Evolutionary conservation across 306 rosid genomes (phyloP).

Genomic region (Astragalus glycyphyllos): DNA sequence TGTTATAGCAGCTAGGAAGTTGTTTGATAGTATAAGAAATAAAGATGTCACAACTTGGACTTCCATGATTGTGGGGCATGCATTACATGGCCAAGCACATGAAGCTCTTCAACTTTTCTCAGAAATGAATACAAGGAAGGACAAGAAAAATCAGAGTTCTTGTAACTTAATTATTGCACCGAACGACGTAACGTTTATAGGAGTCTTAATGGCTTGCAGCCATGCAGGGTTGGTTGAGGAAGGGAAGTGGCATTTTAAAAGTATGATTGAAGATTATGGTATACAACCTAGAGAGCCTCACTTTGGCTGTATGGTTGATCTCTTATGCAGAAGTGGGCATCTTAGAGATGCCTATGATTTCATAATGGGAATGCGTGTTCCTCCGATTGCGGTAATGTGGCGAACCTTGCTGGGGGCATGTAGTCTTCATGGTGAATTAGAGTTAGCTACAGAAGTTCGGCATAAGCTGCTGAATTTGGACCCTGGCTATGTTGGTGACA

Average conservation of each 20-base stretch:
- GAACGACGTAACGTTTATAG: conserved; percentile 64
- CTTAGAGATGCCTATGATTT: conserved; percentile 60
- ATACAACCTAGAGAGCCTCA: conserved; percentile 62
- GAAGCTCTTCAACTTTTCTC: conserved; percentile 50
- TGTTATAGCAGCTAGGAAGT: conserved; percentile 50
- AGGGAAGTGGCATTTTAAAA: conserved; percentile 62
- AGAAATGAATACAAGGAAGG: conserved; percentile 30
- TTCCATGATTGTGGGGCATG: conserved; percentile 72
- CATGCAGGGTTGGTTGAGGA: conserved; percentile 70
- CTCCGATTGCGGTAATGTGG: conserved; percentile 58
- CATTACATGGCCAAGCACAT: conserved; percentile 58
- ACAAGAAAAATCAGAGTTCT: conserved; percentile 16
- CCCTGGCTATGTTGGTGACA: conserved; percentile 59
- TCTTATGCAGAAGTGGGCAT: conserved; percentile 62
- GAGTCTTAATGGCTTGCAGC: conserved; percentile 80
- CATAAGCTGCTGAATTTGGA: conserved; percentile 54
- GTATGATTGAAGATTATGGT: conserved; percentile 56
- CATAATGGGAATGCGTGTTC: conserved; percentile 49
- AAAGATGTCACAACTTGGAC: conserved; percentile 75
- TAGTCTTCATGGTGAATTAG: conserved; percentile 54
- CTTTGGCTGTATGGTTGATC: conserved; percentile 75
- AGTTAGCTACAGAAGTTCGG: conserved; percentile 54
- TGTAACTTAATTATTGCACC: conserved; percentile 38
- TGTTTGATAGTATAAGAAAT: conserved; percentile 54
- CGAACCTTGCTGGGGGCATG: conserved; percentile 66